Evolutionary conservation across 257 asterid species (phyloP).

Genomic region (Salvia miltiorrhiza): DNA sequence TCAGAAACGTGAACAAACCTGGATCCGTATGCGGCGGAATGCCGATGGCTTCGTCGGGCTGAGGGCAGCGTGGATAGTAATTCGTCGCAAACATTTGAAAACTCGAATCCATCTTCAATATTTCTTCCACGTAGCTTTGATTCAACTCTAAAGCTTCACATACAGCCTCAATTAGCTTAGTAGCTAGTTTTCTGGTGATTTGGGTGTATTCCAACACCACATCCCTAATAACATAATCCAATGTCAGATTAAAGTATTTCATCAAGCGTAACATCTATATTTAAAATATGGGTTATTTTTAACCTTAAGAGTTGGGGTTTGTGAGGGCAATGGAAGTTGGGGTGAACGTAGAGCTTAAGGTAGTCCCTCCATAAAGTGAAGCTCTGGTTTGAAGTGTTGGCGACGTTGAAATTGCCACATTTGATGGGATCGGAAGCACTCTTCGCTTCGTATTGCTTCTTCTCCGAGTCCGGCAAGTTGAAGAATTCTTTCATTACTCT

Average conservation of each 20-base stretch:
- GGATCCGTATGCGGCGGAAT: conserved; percentile 44
- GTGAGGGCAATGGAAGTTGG: conserved; percentile 37
- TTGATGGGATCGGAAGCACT: conserved; percentile 35
- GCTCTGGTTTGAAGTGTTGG: conserved; percentile 19
- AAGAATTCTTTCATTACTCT: conserved; percentile 22
- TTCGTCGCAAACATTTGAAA: conserved; percentile 35
- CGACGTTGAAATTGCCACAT: conserved; percentile 23
- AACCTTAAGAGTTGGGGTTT: conserved; percentile 29
- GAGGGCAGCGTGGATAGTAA: conserved; percentile 43
- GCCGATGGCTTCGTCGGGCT: conserved; percentile 45
- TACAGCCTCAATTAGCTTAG: background rate
- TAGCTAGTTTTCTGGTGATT: background rate
- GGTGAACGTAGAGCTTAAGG: conserved; percentile 38
- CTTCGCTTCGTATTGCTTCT: conserved; percentile 26
- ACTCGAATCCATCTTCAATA: conserved; percentile 31
- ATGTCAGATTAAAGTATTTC: no score
- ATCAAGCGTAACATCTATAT: no score
- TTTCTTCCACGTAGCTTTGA: conserved; percentile 6
- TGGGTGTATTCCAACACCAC: background rate
- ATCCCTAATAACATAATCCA: background rate
- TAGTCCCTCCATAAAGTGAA: conserved; percentile 43
- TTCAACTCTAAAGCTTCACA: background rate
- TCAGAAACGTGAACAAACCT: conserved; percentile 34
- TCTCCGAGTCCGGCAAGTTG: conserved; percentile 29
- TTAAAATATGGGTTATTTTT: no score